Conservation (phyloP, 352 stramenopile species). For the Globisporangium barbulae region DNA sequence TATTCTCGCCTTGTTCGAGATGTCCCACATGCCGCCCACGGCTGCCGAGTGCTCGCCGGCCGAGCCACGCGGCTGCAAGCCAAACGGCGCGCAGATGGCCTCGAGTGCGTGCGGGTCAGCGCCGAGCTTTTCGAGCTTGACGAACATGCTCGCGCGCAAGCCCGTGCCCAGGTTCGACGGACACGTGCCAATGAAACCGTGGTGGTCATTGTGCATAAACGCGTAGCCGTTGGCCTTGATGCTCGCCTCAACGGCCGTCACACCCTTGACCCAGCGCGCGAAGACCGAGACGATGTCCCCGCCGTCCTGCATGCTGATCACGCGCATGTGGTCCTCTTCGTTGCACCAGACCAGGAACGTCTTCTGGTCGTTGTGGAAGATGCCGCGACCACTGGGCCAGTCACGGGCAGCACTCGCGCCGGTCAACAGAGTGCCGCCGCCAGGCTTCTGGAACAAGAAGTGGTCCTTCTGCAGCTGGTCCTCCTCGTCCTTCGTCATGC, state of each 20-base stretch:
- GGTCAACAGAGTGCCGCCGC: conserved; percentile 77
- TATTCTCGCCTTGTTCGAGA: conserved; percentile 93
- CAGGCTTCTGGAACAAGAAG: conserved; percentile 93
- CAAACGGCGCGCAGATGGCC: conserved; percentile 67
- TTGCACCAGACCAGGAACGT: conserved; percentile 89
- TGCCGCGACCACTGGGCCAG: conserved; percentile 90
- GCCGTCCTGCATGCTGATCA: conserved; percentile 88
- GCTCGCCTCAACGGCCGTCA: conserved; percentile 73
- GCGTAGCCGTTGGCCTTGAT: conserved; percentile 79
- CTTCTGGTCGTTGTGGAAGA: conserved; percentile 92
- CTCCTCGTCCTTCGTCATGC: conserved; percentile 90
- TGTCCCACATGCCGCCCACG: conserved; percentile 88
- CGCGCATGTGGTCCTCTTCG: conserved; percentile 88
- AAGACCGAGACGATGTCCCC: conserved; percentile 92
- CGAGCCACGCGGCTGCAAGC: conserved; percentile 76
- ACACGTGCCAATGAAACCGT: conserved; percentile 82
- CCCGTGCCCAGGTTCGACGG: conserved; percentile 86
- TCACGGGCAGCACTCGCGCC: conserved; percentile 84
- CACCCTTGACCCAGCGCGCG: conserved; percentile 76
- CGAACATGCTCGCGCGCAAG: conserved; percentile 78
- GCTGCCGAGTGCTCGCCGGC: conserved; percentile 80
- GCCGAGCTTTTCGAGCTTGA: conserved; percentile 80
- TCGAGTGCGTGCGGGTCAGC: conserved; percentile 69
- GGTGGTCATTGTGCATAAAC: conserved; percentile 88
- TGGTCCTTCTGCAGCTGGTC: conserved; percentile 89